phyloP scores from a whole-genome alignment of 2,329 filamentous ascomycete genomes.

The Cytospora piceicola region DNA sequence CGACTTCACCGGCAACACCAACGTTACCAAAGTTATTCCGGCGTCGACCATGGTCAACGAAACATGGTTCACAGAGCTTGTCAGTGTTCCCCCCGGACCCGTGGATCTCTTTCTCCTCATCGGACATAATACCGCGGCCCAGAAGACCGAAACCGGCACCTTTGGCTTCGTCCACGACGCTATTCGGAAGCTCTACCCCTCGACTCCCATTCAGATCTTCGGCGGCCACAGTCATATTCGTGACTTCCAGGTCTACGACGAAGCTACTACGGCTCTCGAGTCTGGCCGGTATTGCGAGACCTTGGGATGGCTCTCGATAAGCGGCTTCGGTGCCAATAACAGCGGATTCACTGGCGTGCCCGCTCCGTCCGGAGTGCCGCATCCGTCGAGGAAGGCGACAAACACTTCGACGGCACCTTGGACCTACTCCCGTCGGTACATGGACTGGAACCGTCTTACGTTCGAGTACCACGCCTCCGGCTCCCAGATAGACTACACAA shows the following conservation, averaged over 20 bases:
- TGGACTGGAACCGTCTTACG: constrained; percentile 70
- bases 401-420: constrained; percentile 44
- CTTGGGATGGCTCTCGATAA: constrained; percentile 68
- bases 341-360: constrained; percentile 45
- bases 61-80: constrained; percentile 62
- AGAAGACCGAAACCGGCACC: constrained; percentile 48
- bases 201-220: constrained; percentile 66
- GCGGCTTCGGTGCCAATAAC: constrained; percentile 55
- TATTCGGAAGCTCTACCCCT: constrained; percentile 59
- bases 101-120: constrained; percentile 67
- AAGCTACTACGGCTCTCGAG: constrained; percentile 63
- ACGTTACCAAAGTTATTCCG: constrained; percentile 63
- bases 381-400: constrained; percentile 46
- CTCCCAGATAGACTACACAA: constrained; percentile 26
- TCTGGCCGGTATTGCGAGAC: constrained; percentile 71
- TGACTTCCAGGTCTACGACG: constrained; percentile 67
- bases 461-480: constrained; percentile 66
- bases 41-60: constrained; percentile 56
- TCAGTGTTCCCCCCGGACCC: constrained; percentile 52
- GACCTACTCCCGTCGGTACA: constrained; percentile 62
- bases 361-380: constrained; percentile 44
- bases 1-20: constrained; percentile 60
- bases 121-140: constrained; percentile 64
- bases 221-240: constrained; percentile 68
- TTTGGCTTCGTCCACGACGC: constrained; percentile 55